Conservation (phyloP, 1,284 basidiomycete genomes). For the Sporisorium sorghi region DNA sequence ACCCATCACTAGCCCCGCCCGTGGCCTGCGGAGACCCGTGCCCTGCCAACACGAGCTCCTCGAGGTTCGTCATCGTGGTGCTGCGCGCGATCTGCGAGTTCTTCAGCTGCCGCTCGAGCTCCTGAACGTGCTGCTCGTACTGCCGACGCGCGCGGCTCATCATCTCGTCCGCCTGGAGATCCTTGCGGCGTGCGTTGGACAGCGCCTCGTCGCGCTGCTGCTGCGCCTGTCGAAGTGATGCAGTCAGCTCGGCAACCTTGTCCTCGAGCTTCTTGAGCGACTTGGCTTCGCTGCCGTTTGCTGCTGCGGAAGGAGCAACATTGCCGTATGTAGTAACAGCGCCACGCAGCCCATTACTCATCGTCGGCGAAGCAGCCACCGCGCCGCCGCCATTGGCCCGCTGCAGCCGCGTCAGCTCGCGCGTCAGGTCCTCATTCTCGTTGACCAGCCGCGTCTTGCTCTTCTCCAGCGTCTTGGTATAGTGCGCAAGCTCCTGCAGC, state of each 20-base stretch:
- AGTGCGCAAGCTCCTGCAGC: conserved; percentile 78
- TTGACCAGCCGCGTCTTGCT: conserved; percentile 79
- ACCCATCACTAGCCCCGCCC: conserved; percentile 71
- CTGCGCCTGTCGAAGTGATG: conserved; percentile 49
- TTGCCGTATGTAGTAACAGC: conserved; percentile 39
- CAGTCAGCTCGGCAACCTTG: conserved; percentile 71
- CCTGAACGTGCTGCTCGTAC: conserved; percentile 77
- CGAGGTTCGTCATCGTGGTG: conserved; percentile 63
- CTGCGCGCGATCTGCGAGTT: conserved; percentile 70
- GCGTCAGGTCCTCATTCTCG: conserved; percentile 85
- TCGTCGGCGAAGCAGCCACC: conserved; percentile 22
- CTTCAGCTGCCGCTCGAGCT: conserved; percentile 76
- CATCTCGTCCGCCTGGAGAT: conserved; percentile 78
- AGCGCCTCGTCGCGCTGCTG: conserved; percentile 66
- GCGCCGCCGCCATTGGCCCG: conserved; percentile 21
- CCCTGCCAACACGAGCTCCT: conserved; percentile 57
- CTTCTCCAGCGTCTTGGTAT: conserved; percentile 86
- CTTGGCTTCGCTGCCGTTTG: conserved; percentile 24
- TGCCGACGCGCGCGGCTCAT: conserved; percentile 77
- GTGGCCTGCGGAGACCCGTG: conserved; percentile 25
- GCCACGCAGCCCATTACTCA: conserved; percentile 32
- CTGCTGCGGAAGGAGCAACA: conserved; percentile 26
- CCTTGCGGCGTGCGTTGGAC: conserved; percentile 75
- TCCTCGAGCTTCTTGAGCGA: conserved; percentile 75
- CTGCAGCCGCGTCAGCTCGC: conserved; percentile 77